Percentiles rank a stretch among this genome's conserved stretches.
Conservation (phyloP, 306 rosid genomes). For the Cucumis sativus region DNA sequence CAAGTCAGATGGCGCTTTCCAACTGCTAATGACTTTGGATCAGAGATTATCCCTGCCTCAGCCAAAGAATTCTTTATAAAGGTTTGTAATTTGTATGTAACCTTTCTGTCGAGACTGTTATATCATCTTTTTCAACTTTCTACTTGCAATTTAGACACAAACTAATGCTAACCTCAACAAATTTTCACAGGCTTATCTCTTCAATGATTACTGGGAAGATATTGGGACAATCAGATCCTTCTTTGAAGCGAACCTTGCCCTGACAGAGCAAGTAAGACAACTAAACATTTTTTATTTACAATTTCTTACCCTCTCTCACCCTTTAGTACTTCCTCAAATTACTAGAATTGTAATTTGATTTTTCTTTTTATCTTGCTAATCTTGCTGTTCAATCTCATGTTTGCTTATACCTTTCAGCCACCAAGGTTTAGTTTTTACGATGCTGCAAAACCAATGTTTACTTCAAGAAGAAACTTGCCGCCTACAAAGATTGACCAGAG, state of each 20-base stretch:
- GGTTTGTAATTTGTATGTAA: conserved; percentile 37
- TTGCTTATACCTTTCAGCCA: conserved; percentile 19
- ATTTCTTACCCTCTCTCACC: neutral
- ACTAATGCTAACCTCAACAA: neutral
- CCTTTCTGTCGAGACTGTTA: neutral
- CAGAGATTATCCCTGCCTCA: conserved; percentile 93
- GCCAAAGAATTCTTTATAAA: conserved; percentile 72
- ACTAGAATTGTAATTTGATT: neutral
- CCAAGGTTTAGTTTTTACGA: conserved; percentile 71
- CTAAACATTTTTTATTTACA: neutral
- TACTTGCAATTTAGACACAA: neutral
- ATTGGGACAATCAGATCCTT: conserved; percentile 93
- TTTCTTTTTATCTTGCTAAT: neutral
- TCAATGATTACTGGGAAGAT: conserved; percentile 97
- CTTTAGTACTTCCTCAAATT: neutral
- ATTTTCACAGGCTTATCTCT: conserved; percentile 70
- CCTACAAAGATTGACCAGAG: conserved; percentile 75
- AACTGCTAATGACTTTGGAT: conserved; percentile 97
- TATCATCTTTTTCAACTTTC: neutral
- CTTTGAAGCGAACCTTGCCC: conserved; percentile 90
- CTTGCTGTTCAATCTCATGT: neutral
- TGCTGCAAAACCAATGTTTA: conserved; percentile 78
- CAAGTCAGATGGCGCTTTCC: conserved; percentile 88
- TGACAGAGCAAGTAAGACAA: conserved; percentile 71
- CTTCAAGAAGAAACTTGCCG: conserved; percentile 93